Base-by-base conservation (phyloP, 2,329 filamentous ascomycete species). In the Xylaria sp. region DNA sequence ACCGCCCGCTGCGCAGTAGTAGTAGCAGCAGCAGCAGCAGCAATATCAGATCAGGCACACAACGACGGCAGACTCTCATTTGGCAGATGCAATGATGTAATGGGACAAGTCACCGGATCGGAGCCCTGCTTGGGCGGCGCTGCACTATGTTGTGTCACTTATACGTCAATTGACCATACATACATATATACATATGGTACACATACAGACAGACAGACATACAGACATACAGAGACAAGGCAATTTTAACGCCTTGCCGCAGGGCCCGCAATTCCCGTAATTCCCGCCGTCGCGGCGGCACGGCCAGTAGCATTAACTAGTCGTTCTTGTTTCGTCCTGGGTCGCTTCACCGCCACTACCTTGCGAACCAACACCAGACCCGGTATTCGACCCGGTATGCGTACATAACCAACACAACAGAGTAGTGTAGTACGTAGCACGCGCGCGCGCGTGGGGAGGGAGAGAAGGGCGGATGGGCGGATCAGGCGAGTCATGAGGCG, bases 71-170 rank as follows among this genome's bases (percentile, higher is more conserved):
- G 32, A 9, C 10, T 23, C 23, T 32, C 2, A 35, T n/a, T 40
- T n/a, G n/a, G 9, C 18, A 55, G 47, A 13, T 40, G n/a, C n/a
- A n/a, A n/a, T n/a, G n/a, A n/a, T n/a, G n/a, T 8, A 40, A 23
- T 55, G 32, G 18, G 12, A 12, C 1, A 60, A 60, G 67, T 69
- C 69, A 66, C 54, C 69, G 47, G 66, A 53, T 63, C 68, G 40
- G 40, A 25, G 54, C 12, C 10, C 12, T 16, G 10, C 55, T 23
- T 37, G 54, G 59, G 58, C 47, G 50, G 25, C 40, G 53, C 47
- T 59, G 48, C 50, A 44, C 57, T 55, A 53, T 62, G 63, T 44
- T 59, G 69, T 69, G 69, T 69, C 67, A 71, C 67, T 66, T 60
- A 40, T 57, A n/a, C 54, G 3, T 40, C 21, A 57, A 57, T 57